Evolutionary conservation across 495 filamentous ascomycete genomes (phyloP), one percentile per base, ranked within the genome.

Genomic region (Penicillium ucsense): DNA sequence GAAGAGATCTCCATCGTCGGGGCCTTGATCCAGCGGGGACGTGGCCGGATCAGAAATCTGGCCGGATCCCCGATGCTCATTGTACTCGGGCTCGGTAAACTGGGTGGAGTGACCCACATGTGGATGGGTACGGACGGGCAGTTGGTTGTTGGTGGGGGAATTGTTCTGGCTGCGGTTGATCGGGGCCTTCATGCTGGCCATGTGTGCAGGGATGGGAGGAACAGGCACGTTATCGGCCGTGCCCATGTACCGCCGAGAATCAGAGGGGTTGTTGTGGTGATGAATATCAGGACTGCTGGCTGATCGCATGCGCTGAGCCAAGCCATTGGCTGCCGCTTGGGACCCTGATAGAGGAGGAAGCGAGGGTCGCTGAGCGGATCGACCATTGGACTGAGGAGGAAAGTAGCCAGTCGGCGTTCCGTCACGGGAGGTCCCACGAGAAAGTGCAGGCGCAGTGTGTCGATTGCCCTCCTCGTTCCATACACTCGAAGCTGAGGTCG

Each of bases 391-490:
- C 10, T 58, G 55, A 8, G 62, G 57, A 38, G 59, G 64, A 39
- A 77, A 71, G 53, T 79, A 84, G n/a, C 70, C 70, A 52, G 77
- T 77, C 48, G 73, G 65, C 36, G 77, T 69, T 2, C 86, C 88
- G 52, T 95, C 90, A 46, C 88, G 74, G 7, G 89, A 92, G 30
- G 82, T 76, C 11, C 77, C 84, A 35, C 90, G 81, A 35, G 83
- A 83, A 71, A 89, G 78, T 7, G 86, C 88, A 20, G 90, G 91
- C 4, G 91, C 89, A 3, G 92, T 95, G 55, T 86, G 90, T 35
- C 88, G 82, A 61, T 84, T 85, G 48, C 67, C 73, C 27, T 88
- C 85, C 35, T 90, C 85, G 27, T 73, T 73, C 47, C 78, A 76
- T 12, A 66, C 74, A 54, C 66, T 83, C 55, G 51, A 65, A 27